Evolutionary conservation across 306 rosid species (phyloP).

Genomic region (Myrica gale): DNA sequence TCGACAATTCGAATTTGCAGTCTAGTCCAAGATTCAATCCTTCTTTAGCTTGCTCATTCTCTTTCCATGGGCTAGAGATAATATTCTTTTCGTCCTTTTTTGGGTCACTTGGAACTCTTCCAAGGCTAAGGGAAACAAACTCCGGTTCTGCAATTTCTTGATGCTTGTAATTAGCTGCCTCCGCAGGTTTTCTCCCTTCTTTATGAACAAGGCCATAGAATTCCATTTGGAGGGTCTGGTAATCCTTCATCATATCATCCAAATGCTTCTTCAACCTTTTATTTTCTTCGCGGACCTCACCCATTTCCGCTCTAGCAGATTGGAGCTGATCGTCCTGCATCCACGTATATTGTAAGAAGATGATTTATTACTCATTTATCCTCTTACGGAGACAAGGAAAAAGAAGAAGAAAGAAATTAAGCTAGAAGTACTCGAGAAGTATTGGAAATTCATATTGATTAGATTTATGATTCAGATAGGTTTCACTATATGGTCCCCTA

Average conservation of each 20-base stretch:
- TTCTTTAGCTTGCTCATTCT: constrained; percentile 32
- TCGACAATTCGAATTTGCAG: constrained; percentile 51
- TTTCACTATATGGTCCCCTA: no score
- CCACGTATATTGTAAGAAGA: neutral
- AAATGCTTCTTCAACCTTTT: constrained; percentile 60
- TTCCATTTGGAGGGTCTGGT: constrained; percentile 61
- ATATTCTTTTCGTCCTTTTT: constrained; percentile 41
- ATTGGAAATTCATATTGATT: no score
- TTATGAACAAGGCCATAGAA: constrained; percentile 41
- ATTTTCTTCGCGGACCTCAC: constrained; percentile 73
- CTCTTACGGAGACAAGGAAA: neutral
- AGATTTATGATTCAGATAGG: no score
- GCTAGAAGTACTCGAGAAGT: no score
- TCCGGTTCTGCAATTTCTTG: constrained; percentile 49
- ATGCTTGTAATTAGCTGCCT: neutral
- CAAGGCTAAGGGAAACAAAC: constrained; percentile 71
- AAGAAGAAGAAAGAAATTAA: no score
- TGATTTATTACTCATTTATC: neutral
- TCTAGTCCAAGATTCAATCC: constrained; percentile 67
- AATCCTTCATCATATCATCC: constrained; percentile 59
- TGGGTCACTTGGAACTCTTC: constrained; percentile 44
- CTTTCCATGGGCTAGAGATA: constrained; percentile 22
- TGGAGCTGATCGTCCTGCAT: constrained; percentile 56
- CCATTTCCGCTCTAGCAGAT: constrained; percentile 62
- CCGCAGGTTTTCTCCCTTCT: constrained; percentile 34